These are phyloP conservation scores for Schwanniomyces vanrijiae DNA, from an alignment of 805 yeast genomes.

Conservation along the genomic window DNA sequence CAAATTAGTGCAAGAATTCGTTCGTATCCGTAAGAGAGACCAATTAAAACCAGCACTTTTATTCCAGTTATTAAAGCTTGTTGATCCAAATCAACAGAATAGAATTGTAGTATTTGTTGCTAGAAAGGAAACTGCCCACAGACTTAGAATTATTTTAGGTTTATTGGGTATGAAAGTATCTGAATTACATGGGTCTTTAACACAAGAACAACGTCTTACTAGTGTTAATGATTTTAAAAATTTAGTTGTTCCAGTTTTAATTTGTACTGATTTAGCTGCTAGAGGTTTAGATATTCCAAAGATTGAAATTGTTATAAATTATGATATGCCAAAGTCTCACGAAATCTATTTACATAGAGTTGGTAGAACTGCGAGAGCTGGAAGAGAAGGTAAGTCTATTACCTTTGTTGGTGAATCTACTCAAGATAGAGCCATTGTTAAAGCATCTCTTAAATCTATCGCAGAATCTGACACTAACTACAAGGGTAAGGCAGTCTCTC, in stretches of 20 bases:
- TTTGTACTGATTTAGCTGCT: conserved; percentile 98
- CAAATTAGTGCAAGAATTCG: conserved; percentile 91
- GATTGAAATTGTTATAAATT: conserved; percentile 91
- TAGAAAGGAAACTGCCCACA: conserved; percentile 88
- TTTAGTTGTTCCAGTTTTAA: conserved; percentile 77
- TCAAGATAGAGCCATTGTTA: conserved; percentile 88
- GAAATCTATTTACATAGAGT: conserved; percentile 95
- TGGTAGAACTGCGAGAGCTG: conserved; percentile 99
- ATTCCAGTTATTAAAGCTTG: conserved; percentile 63
- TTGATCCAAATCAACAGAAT: conserved; percentile 61
- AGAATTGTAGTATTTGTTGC: conserved; percentile 90
- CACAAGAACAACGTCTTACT: conserved; percentile 90
- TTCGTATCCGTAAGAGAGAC: conserved; percentile 90
- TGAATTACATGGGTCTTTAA: conserved; percentile 79
- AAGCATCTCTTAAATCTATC: conserved; percentile 76
- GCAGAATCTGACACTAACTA: conserved; percentile 29
- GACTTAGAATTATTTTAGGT: conserved; percentile 73
- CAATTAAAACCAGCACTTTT: conserved; percentile 79
- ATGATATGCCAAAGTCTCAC: conserved; percentile 90
- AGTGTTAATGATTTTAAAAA: conserved; percentile 82
- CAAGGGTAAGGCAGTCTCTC: conserved; percentile 70
- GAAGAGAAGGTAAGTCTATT: conserved; percentile 90
- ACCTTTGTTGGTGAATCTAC: conserved; percentile 91
- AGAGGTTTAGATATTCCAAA: conserved; percentile 99
- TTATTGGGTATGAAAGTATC: conserved; percentile 73